These are phyloP conservation scores for Ophioceras dolichostomum DNA, from an alignment of 2,329 filamentous ascomycete species.

Conservation along the genomic window DNA sequence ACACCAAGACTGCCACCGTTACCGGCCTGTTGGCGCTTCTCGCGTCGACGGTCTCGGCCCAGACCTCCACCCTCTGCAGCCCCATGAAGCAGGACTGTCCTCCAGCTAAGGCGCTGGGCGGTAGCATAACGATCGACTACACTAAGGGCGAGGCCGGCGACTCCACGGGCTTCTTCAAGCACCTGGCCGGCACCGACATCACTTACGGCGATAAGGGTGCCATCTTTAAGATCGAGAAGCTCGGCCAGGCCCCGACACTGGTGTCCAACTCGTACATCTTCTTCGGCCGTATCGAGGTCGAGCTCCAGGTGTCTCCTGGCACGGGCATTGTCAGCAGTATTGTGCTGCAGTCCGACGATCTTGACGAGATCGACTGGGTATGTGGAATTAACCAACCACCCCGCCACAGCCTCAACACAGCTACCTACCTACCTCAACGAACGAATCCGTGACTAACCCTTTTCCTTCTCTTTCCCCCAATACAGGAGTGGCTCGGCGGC, in stretches of 20 bases:
- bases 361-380: conserved; percentile 87
- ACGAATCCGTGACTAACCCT: too few species aligned
- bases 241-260: conserved; percentile 59
- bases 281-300: conserved; percentile 80
- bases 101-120: conserved; percentile 64
- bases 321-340: conserved; percentile 80
- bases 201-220: conserved; percentile 34
- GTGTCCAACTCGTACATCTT: conserved; percentile 81
- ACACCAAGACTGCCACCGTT: conserved; percentile 32
- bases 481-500: conserved; percentile 68
- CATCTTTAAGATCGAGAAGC: conserved; percentile 54
- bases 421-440: too few species aligned
- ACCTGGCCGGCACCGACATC: conserved; percentile 33
- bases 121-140: conserved; percentile 56
- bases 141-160: conserved; percentile 56
- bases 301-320: conserved; percentile 67
- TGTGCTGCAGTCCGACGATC: conserved; percentile 78
- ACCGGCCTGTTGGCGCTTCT: conserved; percentile 36
- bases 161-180: conserved; percentile 24
- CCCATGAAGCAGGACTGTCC: conserved; percentile 52
- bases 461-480: background rate
- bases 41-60: conserved; percentile 34
- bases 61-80: conserved; percentile 45
- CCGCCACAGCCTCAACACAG: too few species aligned
- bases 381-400: too few species aligned